Evolutionary conservation across 2,329 filamentous ascomycete species (phyloP).

Genomic region (Trichothecium sympodiale): DNA sequence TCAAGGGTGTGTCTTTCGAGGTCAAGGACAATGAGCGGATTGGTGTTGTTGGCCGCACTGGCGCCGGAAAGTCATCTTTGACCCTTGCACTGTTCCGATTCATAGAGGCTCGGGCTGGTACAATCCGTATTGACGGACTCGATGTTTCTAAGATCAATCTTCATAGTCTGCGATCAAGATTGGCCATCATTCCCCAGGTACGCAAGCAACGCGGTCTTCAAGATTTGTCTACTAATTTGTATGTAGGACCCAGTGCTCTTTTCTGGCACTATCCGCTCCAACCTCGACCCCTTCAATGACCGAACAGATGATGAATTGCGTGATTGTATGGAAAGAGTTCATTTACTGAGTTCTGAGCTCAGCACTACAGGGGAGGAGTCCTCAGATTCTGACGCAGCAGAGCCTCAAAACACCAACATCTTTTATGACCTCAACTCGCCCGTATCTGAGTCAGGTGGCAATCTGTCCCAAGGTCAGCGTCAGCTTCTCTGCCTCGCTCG

Average conservation of each 20-base stretch:
- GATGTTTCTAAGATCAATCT: slow-evolving; percentile 65
- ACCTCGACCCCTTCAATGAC: slow-evolving; percentile 66
- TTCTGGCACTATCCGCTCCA: slow-evolving; percentile 64
- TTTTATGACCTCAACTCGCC: slow-evolving; percentile 52
- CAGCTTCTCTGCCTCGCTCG: slow-evolving; percentile 66
- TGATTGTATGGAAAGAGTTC: slow-evolving; percentile 59
- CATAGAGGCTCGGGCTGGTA: slow-evolving; percentile 55
- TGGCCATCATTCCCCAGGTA: slow-evolving; percentile 67
- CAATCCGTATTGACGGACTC: slow-evolving; percentile 59
- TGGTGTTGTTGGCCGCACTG: slow-evolving; percentile 69
- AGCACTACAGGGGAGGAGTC: slow-evolving; percentile 27
- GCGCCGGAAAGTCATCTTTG: slow-evolving; percentile 66
- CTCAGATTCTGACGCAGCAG: slow-evolving; percentile 19
- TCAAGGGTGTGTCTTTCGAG: slow-evolving; percentile 57
- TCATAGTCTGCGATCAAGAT: slow-evolving; percentile 56
- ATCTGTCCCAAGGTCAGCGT: slow-evolving; percentile 65
- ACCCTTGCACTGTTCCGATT: slow-evolving; percentile 71
- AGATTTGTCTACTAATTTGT: slow-evolving; percentile 5
- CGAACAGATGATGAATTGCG: slow-evolving; percentile 58
- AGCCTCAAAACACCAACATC: slow-evolving; percentile 48
- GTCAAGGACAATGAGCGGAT: slow-evolving; percentile 58
- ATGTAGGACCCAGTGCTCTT: slow-evolving; percentile 66
- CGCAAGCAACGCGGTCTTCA: slow-evolving; percentile 2
- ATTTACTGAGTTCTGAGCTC: slow-evolving; percentile 41
- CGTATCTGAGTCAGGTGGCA: slow-evolving; percentile 62